Percentiles rank a stretch among this genome's conserved stretches.
Evolutionary conservation across 495 filamentous ascomycete species (phyloP).

Genomic region (Lichina pygmaea): DNA sequence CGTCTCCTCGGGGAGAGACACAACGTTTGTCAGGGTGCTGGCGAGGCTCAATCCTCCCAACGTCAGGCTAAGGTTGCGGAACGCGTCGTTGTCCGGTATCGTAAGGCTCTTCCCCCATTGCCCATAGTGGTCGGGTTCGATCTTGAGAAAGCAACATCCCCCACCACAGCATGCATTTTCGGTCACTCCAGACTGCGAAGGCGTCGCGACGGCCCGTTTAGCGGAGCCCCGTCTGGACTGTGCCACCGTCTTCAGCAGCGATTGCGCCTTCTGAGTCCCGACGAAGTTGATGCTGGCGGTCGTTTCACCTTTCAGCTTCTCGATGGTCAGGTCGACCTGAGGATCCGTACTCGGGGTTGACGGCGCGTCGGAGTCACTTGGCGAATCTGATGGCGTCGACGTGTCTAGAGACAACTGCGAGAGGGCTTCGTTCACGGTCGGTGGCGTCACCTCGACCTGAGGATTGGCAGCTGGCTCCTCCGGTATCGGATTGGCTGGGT

Average conservation of each 20-base stretch:
- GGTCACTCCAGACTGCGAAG: constrained; percentile 10
- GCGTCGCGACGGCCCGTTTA: constrained; percentile 36
- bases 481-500: not conserved
- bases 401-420: not conserved
- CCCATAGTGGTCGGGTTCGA: not conserved
- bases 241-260: too few species aligned
- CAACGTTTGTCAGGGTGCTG: constrained; percentile 38
- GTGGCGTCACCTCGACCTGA: not conserved
- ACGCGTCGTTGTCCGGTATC: constrained; percentile 67
- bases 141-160: constrained; percentile 38
- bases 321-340: constrained; percentile 20
- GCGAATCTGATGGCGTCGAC: constrained; percentile 8
- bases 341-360: constrained; percentile 25
- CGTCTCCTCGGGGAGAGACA: constrained; percentile 45
- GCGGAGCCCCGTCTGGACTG: constrained; percentile 37
- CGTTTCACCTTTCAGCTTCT: constrained; percentile 6
- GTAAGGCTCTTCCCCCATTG: constrained; percentile 8
- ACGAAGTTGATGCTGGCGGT: constrained; percentile 9
- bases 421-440: not conserved
- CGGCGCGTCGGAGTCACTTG: constrained; percentile 18
- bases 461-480: not conserved
- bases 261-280: constrained; percentile 4
- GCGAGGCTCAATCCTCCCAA: constrained; percentile 42
- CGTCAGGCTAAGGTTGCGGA: constrained; percentile 45
- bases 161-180: constrained; percentile 66